Conservation (phyloP, 2,329 filamentous ascomycete species). For the Fusarium decemcellulare region DNA sequence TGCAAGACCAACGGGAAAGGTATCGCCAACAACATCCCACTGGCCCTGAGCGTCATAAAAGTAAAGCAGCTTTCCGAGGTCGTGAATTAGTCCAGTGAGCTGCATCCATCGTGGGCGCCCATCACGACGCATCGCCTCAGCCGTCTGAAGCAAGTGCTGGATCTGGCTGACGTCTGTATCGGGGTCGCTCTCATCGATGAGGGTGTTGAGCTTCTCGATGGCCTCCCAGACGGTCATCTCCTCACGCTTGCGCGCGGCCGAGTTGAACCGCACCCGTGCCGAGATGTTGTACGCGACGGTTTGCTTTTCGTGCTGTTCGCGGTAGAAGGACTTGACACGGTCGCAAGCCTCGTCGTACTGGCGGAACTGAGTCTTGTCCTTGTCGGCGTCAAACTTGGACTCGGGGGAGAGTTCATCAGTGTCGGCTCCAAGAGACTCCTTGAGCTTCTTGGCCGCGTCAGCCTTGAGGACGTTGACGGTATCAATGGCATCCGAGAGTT, state of each 20-base stretch:
- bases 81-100: constrained; percentile 81
- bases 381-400: constrained; percentile 78
- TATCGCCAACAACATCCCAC: constrained; percentile 93
- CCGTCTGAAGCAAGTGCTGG: constrained; percentile 89
- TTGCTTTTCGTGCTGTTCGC: constrained; percentile 77
- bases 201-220: constrained; percentile 90
- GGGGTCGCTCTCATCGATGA: constrained; percentile 91
- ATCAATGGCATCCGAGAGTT: constrained; percentile 62
- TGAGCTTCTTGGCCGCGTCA: constrained; percentile 38
- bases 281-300: constrained; percentile 87
- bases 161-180: constrained; percentile 90
- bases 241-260: constrained; percentile 70
- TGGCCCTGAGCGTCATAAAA: constrained; percentile 81
- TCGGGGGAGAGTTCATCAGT: constrained; percentile 40
- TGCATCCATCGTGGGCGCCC: constrained; percentile 87
- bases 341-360: constrained; percentile 87
- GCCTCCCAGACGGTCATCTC: constrained; percentile 91
- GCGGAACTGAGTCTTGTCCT: constrained; percentile 84
- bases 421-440: background rate
- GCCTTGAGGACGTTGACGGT: constrained; percentile 67
- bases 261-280: constrained; percentile 72
- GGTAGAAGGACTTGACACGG: constrained; percentile 88
- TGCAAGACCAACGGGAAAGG: constrained; percentile 81
- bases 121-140: constrained; percentile 89
- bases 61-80: constrained; percentile 83